Percentiles rank a stretch among this genome's conserved stretches.
These are phyloP conservation scores for Acacia concinna DNA, from an alignment of 331 rosid species.

Conservation along the genomic window DNA sequence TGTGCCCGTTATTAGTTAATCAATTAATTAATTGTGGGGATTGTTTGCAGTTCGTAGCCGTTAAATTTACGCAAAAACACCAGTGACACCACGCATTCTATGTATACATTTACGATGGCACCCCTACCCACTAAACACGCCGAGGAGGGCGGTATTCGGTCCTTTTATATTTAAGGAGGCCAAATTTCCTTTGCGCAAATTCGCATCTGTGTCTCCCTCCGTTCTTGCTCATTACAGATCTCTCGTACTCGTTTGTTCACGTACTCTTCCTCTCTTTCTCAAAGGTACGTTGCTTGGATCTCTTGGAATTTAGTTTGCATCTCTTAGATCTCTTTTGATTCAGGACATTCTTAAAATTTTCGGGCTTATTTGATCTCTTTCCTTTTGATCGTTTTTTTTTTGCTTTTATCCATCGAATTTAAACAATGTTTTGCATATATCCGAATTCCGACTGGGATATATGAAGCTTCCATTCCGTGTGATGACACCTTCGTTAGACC, in stretches of 20 bases:
- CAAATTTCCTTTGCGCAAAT: not conserved
- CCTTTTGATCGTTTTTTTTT: not conserved
- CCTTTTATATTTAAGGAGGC: not conserved
- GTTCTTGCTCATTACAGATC: slow-evolving; percentile 1
- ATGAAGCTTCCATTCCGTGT: not conserved
- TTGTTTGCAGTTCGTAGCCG: slow-evolving; percentile 32
- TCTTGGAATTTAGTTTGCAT: not conserved
- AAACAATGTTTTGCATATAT: slow-evolving; percentile 28
- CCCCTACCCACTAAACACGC: slow-evolving; percentile 52
- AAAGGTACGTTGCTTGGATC: slow-evolving; percentile 32
- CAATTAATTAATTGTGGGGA: too few species aligned
- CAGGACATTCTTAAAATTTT: not conserved
- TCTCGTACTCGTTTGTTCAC: not conserved
- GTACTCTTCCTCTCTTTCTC: not conserved
- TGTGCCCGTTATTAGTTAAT: not conserved
- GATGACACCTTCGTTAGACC: slow-evolving; percentile 14
- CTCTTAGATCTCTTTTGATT: not conserved
- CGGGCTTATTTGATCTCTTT: not conserved
- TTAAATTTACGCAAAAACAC: slow-evolving; percentile 41
- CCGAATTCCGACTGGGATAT: slow-evolving; percentile 33
- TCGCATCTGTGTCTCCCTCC: slow-evolving; percentile 12
- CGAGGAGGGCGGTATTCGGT: slow-evolving; percentile 7
- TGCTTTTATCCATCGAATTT: not conserved
- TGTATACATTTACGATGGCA: slow-evolving; percentile 26
- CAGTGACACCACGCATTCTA: not conserved